A percentile compares a stretch with the other conserved stretches of the same genome.
Conservation (phyloP, 495 filamentous ascomycete species). For the Penicillium goetzii region DNA sequence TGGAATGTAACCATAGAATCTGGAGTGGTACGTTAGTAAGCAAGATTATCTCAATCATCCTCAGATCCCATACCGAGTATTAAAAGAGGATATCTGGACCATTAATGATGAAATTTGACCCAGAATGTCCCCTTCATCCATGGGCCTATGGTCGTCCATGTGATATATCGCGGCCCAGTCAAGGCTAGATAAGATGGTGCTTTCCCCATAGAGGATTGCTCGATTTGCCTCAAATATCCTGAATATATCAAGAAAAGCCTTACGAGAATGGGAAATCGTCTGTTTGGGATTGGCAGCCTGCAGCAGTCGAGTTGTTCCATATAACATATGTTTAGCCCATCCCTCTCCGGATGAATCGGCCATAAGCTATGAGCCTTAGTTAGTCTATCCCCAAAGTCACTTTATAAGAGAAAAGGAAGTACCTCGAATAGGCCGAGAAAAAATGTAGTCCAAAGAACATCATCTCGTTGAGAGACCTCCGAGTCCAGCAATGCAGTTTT, state of each 20-base stretch:
- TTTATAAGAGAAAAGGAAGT: not conserved
- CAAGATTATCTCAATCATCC: not conserved
- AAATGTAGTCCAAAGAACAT: slow-evolving; percentile 7
- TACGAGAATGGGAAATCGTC: not conserved
- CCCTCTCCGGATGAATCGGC: not conserved
- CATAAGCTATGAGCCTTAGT: not conserved
- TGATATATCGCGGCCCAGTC: not conserved
- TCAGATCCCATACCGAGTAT: not conserved
- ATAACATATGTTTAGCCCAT: slow-evolving; percentile 4
- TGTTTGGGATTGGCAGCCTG: not conserved
- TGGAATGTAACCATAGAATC: not conserved
- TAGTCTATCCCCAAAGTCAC: not conserved
- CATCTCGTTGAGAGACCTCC: not conserved
- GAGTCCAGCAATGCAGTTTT: not conserved
- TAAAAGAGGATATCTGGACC: not conserved
- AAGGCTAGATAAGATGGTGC: not conserved
- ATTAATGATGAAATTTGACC: not conserved
- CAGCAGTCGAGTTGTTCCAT: slow-evolving; percentile 1
- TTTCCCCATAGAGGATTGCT: not conserved
- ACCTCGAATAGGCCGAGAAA: slow-evolving; percentile 1
- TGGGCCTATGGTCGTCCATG: not conserved
- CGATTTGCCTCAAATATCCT: not conserved
- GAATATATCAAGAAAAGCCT: not conserved
- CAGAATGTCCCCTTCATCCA: not conserved
- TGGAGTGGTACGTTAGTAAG: not conserved